Evolutionary conservation across 139 green algal species (phyloP), one percentile per base, ranked within the genome.

Genomic region (Haematococcus sp.): DNA sequence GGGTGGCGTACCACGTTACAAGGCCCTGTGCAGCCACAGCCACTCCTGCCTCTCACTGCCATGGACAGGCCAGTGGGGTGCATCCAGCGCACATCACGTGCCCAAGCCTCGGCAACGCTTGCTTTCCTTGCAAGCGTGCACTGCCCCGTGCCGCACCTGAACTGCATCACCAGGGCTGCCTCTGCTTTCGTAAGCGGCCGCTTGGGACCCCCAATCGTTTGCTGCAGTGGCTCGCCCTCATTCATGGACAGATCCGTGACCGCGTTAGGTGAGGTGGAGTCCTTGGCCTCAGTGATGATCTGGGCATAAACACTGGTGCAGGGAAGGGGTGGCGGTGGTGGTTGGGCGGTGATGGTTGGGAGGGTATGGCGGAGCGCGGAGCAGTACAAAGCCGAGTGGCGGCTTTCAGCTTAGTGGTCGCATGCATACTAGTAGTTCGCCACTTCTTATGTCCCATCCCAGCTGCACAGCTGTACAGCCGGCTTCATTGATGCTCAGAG

Each of bases 141-240:
- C 23, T 28, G 52, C 4, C 52, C 25, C 58, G 3, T 4, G 4
- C 20, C 58, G 25, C 27, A 65, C 58, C 32, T 34, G 35, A 59
- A 70, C 22, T 56, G 17, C 13, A 23, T 20, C 23, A 70, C 63
- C 23, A 81, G 51, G 34, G 31, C 16, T 16, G 15, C 20, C 28
- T 81, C 75, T 7, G 23, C 30, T 0, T 27, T 3, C 17, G 75
- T 81, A 1, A 81, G 59, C 9, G 60, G 75, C 32, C 67, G 60
- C 4, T 61, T 27, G 7, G 68, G 75, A 4, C 65, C 75, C 0
- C 68, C 67, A 25, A 73, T 17, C 2, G 13, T 19, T 1, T 56
- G 27, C 34, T 74, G 63, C 23, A 79, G 65, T 13, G 74, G 74
- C 17, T 15, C 27, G 0, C 44, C 31, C 23, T 35, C 19, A 4